Conservation (phyloP, 2,329 filamentous ascomycete genomes). For the Alternaria rosae region DNA sequence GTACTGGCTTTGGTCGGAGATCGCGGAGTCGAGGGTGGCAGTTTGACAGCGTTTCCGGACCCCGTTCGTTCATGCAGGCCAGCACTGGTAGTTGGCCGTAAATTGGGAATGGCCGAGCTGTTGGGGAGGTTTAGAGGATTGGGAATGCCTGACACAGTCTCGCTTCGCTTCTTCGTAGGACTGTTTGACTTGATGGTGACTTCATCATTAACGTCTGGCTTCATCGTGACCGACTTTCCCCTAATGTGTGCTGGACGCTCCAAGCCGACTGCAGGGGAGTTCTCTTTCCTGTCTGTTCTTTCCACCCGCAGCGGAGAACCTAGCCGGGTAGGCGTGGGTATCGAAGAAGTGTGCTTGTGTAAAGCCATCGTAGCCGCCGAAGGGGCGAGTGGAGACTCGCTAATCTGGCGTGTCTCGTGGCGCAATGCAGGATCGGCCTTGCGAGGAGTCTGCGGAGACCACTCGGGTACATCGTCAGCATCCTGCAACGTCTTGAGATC, state of each 20-base stretch:
- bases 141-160: constrained; percentile 59
- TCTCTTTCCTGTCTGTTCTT: constrained; percentile 47
- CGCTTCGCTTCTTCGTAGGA: constrained; percentile 55
- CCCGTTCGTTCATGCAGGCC: constrained; percentile 60
- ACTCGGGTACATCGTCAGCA: constrained; percentile 52
- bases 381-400: constrained; percentile 42
- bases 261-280: constrained; percentile 45
- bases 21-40: constrained; percentile 59
- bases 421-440: constrained; percentile 33
- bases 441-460: constrained; percentile 50
- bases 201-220: constrained; percentile 40
- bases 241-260: constrained; percentile 34
- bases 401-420: constrained; percentile 32
- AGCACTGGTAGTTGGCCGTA: constrained; percentile 49
- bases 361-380: constrained; percentile 35
- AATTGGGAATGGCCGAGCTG: constrained; percentile 57
- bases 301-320: constrained; percentile 55
- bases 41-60: constrained; percentile 64
- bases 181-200: constrained; percentile 49
- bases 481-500: constrained; percentile 78
- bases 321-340: constrained; percentile 52
- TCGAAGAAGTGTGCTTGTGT: constrained; percentile 49
- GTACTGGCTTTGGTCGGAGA: constrained; percentile 37
- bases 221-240: constrained; percentile 31
- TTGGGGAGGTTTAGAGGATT: constrained; percentile 33